Base-by-base conservation (phyloP, 495 filamentous ascomycete genomes). In the Bombardia bombarda region DNA sequence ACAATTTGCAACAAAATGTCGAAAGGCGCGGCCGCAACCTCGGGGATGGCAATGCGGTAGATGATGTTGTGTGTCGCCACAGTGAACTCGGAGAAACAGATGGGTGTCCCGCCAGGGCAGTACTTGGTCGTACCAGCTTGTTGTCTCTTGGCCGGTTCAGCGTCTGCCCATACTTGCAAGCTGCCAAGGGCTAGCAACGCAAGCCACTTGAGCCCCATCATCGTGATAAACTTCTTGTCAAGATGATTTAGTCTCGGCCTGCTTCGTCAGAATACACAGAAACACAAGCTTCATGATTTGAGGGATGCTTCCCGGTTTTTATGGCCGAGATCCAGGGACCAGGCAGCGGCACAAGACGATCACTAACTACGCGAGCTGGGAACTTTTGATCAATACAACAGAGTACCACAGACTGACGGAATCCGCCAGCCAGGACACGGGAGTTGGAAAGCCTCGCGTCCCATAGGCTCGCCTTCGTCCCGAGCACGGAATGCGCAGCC, bases 41-140 rank as follows among this genome's bases (percentile, higher is more conserved):
- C 58, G 6, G 72, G 71, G 14, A 74, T 69, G n/a, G 72, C 71
- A 25, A 76, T 62, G 6, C 69, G 61, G 47, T 60, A 67, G 3
- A 52, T 49, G 32, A 73, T 63, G 14, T 56, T 57, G 14, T 58
- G 55, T 13, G 57, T 51, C n/a, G 56, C 48, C 36, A 61, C 53
- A 10, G 48, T 56, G 47, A 58, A 58, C 46, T 57, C 51, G 32
- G 50, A 54, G 42, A 62, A 68, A 53, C 66, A 69, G 23, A 71
- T 62, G 3, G 50, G 42, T 5, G 61, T 63, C n/a, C 44, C 33
- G 1, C 49, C 51, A 9, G 68, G 65, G 49, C 67, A 70, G 42
- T 62, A 63, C 51, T 60, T 57, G 38, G 38, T 48, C 8, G 54
- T 57, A 1, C 38, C 31, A 24, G 31, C 38, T 36, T 61, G 52